These are phyloP conservation scores for Leonotis leonurus DNA, from an alignment of 257 asterid genomes.

Conservation along the genomic window DNA sequence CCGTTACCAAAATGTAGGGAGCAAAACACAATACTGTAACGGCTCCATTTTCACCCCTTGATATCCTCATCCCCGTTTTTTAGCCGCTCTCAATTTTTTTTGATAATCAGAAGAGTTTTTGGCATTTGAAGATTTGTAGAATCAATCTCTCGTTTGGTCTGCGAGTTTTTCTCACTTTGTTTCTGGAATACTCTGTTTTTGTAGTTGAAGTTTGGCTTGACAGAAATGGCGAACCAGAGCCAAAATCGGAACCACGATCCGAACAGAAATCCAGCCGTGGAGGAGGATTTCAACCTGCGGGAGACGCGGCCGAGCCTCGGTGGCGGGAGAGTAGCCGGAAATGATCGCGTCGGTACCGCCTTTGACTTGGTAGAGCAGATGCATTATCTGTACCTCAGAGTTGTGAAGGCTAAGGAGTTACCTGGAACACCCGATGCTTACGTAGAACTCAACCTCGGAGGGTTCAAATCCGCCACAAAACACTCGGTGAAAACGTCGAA, in stretches of 20 bases:
- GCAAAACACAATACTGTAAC: constrained; percentile 26
- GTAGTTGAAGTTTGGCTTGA: constrained; percentile 4
- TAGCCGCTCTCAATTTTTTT: constrained; percentile 28
- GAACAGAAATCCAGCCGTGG: background rate
- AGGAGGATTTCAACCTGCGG: constrained; percentile 54
- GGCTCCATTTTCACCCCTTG: constrained; percentile 30
- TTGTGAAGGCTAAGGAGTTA: constrained; percentile 63
- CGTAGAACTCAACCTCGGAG: constrained; percentile 69
- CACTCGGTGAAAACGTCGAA: constrained; percentile 28
- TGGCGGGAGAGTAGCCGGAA: constrained; percentile 59
- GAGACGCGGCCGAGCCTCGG: constrained; percentile 86
- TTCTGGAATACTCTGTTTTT: background rate
- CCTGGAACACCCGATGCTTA: constrained; percentile 46
- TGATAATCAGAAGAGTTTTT: background rate
- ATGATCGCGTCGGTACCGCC: constrained; percentile 55
- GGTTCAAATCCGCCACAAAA: constrained; percentile 43
- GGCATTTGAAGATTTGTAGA: constrained; percentile 10
- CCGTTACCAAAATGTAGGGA: constrained; percentile 34
- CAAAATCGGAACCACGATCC: constrained; percentile 17
- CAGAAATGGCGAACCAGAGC: constrained; percentile 25
- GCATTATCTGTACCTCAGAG: constrained; percentile 64
- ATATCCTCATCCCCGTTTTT: constrained; percentile 15
- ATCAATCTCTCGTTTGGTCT: background rate
- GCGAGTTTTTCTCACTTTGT: background rate
- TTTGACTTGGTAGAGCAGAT: constrained; percentile 86